Conservation (phyloP, 352 stramenopile species). For the Ophiocytium majus region DNA sequence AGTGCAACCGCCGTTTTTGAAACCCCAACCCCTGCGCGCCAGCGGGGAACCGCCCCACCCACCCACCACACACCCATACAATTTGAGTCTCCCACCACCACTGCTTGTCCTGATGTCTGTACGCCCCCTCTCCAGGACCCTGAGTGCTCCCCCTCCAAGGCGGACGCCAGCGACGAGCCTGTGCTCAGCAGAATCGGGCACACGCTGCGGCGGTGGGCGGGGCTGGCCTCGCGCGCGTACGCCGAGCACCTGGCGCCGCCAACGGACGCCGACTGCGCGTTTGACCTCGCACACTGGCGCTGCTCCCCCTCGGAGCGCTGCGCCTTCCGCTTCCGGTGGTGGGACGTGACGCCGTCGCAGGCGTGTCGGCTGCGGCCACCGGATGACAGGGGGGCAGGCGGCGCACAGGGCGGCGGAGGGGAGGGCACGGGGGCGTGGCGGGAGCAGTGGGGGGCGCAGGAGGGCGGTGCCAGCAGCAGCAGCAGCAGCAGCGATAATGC, state of each 20-base stretch:
- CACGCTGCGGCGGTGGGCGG: not conserved
- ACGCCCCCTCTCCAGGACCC: no score
- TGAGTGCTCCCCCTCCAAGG: not conserved
- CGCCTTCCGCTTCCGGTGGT: constrained; percentile 27
- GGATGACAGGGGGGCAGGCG: not conserved
- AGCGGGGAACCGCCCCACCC: no score
- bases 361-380: constrained; percentile 29
- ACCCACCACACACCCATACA: no score
- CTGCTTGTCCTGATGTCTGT: no score
- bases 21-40: no score
- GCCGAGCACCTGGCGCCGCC: constrained; percentile 31
- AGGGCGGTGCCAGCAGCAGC: not conserved
- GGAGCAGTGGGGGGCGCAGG: not conserved
- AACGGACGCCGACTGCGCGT: constrained; percentile 39
- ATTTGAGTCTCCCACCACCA: no score
- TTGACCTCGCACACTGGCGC: constrained; percentile 37
- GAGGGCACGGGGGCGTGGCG: not conserved
- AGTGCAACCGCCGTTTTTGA: no score
- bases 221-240: constrained; percentile 21
- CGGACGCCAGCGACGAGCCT: constrained; percentile 45
- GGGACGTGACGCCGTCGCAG: constrained; percentile 40
- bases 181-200: constrained; percentile 22
- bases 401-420: constrained; percentile 7
- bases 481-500: no score
- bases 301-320: constrained; percentile 37